Evolutionary conservation across 176 grass and related monocot genomes (phyloP).

Genomic region (Melocanna baccifera): DNA sequence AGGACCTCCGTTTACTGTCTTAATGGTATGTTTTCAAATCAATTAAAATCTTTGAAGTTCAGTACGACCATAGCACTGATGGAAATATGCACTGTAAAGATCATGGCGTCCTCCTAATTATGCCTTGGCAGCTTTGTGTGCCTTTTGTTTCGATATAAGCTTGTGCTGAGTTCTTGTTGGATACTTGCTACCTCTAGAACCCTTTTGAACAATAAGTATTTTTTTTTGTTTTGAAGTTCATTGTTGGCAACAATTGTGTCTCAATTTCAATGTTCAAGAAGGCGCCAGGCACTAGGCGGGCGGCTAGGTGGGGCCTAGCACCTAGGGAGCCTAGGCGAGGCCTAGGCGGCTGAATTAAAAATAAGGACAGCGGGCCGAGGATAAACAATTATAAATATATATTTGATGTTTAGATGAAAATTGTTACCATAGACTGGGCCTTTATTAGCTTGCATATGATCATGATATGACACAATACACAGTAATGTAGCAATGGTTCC

Average conservation of each 20-base stretch:
- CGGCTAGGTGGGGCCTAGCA: too few species aligned
- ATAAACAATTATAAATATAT: too few species aligned
- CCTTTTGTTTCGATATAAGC: not conserved
- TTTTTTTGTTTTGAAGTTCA: not conserved
- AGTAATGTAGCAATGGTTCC: too few species aligned
- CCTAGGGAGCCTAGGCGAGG: too few species aligned
- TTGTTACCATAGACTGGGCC: too few species aligned
- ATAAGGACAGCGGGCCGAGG: too few species aligned
- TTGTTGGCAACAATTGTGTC: not conserved
- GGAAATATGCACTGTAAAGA: not conserved
- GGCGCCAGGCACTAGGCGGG: too few species aligned
- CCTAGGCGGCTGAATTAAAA: too few species aligned
- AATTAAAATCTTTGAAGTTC: not conserved
- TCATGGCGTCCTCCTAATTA: not conserved
- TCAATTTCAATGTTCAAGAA: too few species aligned
- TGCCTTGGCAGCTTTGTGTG: not conserved
- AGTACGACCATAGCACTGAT: not conserved
- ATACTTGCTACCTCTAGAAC: not conserved
- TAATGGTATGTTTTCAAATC: not conserved
- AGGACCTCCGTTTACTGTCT: not conserved
- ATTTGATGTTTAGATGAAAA: too few species aligned
- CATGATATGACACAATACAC: too few species aligned
- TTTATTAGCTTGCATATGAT: too few species aligned
- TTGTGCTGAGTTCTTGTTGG: not conserved
- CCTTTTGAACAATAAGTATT: not conserved